Percentiles rank a stretch among this genome's conserved stretches.
Evolutionary conservation across 176 grass and related monocot species (phyloP).

Genomic region (Musa beccarii): DNA sequence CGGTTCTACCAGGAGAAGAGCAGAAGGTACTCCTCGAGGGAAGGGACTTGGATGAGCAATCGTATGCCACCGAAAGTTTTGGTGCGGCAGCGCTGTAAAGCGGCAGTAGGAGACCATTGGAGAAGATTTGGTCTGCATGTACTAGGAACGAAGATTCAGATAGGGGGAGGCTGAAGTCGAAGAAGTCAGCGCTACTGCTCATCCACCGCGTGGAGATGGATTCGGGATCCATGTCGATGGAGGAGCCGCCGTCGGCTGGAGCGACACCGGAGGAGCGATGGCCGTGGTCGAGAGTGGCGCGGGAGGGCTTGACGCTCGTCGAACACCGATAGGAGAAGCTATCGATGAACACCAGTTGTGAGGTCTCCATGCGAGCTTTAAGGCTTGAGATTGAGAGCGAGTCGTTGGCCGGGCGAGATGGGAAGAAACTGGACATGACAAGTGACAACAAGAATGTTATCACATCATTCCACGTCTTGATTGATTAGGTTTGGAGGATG

Average conservation of each 20-base stretch:
- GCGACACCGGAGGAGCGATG: neutral
- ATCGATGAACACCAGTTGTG: neutral
- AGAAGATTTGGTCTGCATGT: conserved; percentile 10
- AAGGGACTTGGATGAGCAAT: neutral
- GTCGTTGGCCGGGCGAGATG: too few species aligned
- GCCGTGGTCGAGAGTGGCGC: neutral
- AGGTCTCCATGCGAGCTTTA: conserved; percentile 9
- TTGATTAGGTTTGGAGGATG: too few species aligned
- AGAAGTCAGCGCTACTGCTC: neutral
- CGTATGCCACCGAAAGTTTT: neutral
- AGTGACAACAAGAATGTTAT: too few species aligned
- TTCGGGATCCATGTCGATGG: neutral
- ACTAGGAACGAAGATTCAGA: neutral
- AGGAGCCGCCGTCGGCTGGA: neutral
- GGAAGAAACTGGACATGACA: too few species aligned
- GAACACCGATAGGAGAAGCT: neutral
- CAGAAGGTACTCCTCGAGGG: neutral
- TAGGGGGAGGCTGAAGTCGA: neutral
- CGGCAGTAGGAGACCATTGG: neutral
- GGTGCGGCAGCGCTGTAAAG: neutral
- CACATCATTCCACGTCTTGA: too few species aligned
- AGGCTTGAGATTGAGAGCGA: neutral
- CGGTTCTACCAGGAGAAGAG: neutral
- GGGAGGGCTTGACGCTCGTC: neutral
- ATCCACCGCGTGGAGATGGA: neutral